Evolutionary conservation across 495 filamentous ascomycete species (phyloP).

Genomic region (Schizothecium vesticola): DNA sequence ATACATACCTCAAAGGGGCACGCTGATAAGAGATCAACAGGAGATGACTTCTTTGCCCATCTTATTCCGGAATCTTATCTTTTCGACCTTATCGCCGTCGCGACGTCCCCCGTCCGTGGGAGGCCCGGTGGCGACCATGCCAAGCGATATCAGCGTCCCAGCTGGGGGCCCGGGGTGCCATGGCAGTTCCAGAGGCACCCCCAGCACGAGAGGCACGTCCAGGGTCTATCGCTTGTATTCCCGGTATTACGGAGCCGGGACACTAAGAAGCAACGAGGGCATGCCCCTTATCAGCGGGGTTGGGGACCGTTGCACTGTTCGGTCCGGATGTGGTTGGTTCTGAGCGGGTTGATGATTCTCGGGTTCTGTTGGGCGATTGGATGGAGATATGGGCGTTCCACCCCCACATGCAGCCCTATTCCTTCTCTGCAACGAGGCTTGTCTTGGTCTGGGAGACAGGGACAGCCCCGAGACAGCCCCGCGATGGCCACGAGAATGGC

Average conservation of each 20-base stretch:
- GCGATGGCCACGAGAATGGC: not conserved
- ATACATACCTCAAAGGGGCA: not conserved
- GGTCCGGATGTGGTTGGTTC: not conserved
- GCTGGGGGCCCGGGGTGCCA: not conserved
- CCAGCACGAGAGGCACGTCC: not conserved
- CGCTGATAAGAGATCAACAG: not conserved
- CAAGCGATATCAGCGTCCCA: not conserved
- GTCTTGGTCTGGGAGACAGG: not conserved
- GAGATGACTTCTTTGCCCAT: not conserved
- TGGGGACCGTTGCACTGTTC: not conserved
- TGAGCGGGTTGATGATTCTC: not conserved
- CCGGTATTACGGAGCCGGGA: constrained; percentile 7
- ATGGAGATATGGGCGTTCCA: not conserved
- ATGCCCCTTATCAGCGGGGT: constrained; percentile 9
- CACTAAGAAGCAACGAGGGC: constrained; percentile 3
- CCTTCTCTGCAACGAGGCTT: not conserved
- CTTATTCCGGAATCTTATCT: not conserved
- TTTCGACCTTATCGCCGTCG: constrained; percentile 1
- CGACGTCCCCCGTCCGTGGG: not conserved
- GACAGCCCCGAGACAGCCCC: not conserved
- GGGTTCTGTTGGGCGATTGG: not conserved
- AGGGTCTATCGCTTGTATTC: not conserved
- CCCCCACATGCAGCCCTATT: constrained; percentile 8
- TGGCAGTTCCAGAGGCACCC: not conserved
- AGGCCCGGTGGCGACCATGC: not conserved